phyloP scores from a whole-genome alignment of 23 red algal genomes.

The Chondrus crispus region DNA sequence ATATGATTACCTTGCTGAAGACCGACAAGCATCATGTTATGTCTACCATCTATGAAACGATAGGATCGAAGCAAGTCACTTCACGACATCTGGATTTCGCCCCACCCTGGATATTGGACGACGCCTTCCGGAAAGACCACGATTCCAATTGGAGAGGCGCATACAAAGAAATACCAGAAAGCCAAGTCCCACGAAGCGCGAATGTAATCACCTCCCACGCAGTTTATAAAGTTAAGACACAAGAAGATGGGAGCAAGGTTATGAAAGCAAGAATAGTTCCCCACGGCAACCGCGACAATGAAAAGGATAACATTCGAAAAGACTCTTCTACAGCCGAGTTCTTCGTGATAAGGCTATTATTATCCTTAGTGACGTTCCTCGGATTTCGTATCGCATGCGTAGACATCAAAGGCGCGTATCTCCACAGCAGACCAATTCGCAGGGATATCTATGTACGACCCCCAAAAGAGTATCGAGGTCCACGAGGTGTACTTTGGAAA shows the following conservation, averaged over 20 bases:
- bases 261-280: background rate
- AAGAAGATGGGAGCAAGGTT: background rate
- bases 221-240: conserved; percentile 38
- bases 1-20: background rate
- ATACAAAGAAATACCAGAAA: conserved; percentile 15
- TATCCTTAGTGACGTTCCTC: background rate
- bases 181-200: background rate
- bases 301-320: background rate
- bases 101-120: conserved; percentile 26
- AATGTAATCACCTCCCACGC: conserved; percentile 36
- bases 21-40: background rate
- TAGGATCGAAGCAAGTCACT: conserved; percentile 21
- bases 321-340: background rate
- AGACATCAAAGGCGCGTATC: conserved; percentile 28
- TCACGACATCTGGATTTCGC: background rate
- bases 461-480: background rate
- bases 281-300: background rate
- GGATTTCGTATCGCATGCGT: background rate
- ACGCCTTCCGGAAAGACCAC: background rate
- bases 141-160: conserved; percentile 24
- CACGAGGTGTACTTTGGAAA: background rate
- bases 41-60: background rate
- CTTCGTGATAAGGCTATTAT: background rate
- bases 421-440: conserved; percentile 16
- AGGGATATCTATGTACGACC: conserved; percentile 19